Evolutionary conservation across 371 early-diverging fungal species (phyloP).

Genomic region (Mucor piriformis): DNA sequence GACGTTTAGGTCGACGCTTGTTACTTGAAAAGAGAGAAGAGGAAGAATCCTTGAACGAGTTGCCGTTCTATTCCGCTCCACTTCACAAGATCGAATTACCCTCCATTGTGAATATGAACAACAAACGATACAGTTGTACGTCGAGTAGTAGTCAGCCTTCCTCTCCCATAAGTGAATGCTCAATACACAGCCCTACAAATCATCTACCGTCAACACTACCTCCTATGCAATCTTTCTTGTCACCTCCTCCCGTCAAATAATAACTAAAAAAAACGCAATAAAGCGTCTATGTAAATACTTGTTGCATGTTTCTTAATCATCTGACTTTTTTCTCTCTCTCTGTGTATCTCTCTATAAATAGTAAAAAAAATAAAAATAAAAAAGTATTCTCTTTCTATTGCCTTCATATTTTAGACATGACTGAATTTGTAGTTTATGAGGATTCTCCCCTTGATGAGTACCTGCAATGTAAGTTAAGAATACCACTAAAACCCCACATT

Average conservation of each 20-base stretch:
- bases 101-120: conserved; percentile 23
- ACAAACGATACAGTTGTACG: no score
- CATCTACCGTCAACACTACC: conserved; percentile 3
- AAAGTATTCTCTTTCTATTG: neutral
- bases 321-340: neutral
- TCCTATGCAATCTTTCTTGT: conserved; percentile 18
- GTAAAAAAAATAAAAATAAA: neutral
- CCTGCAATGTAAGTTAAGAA: conserved; percentile 50
- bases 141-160: conserved; percentile 3
- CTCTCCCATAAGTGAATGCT: neutral
- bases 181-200: neutral
- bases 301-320: neutral
- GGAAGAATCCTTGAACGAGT: conserved; percentile 28
- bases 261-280: neutral
- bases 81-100: conserved; percentile 39
- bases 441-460: conserved; percentile 76
- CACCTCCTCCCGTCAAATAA: neutral
- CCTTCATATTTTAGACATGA: conserved; percentile 33
- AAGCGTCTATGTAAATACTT: neutral
- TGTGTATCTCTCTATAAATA: neutral
- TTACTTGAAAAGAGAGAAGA: conserved; percentile 18
- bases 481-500: neutral
- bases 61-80: conserved; percentile 48
- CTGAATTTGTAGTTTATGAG: conserved; percentile 71
- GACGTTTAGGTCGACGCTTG: conserved; percentile 39